Evolutionary conservation across 202 grass and related monocot species (phyloP), one percentile per base, ranked within the genome.

Genomic region (Schoenoplectus tabernaemontani): DNA sequence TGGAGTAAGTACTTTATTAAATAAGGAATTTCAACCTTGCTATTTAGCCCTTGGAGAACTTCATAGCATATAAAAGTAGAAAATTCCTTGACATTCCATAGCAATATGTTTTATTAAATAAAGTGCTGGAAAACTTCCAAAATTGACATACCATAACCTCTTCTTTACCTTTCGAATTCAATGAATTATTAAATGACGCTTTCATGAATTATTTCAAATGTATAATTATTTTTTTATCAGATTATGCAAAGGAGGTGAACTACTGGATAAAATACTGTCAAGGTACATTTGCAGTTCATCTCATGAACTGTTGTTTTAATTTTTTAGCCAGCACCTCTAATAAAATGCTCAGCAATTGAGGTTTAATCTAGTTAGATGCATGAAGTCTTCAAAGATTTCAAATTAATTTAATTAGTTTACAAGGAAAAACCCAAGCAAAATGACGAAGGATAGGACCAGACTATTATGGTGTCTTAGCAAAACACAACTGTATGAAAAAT

Each of bases 161-260:
- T 75, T 50, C 68, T 36, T 54, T 56, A 19, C 28, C 26, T 75
- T 53, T 51, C 11, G 47, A 54, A 47, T 26, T 54, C 28, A 13
- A 19, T 43, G 2, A 72, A 19, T 54, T 75, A 56, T 34, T 54
- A 53, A 33, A 34, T n/a, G n/a, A n/a, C n/a, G n/a, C n/a, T n/a
- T n/a, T n/a, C n/a, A n/a, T n/a, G n/a, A n/a, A n/a, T n/a, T 11
- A 54, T 87, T 30, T 71, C 20, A 24, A 65, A 23, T 43, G 76
- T 37, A n/a, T n/a, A n/a, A 83, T 58, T 47, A 84, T 60, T 39
- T 87, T 68, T 84, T 48, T 58, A 78, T 79, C 86, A 99, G 96
- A 42, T 87, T 99, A 86, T 99, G 96, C 80, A 99, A 88, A 91
- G 96, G 96, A 82, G 92, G 96, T 58, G 96, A 99, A 78, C 87